Percentiles rank a stretch among this genome's conserved stretches.
Conservation (phyloP, 2,329 filamentous ascomycete genomes). For the Sporothrix dimorphospora region DNA sequence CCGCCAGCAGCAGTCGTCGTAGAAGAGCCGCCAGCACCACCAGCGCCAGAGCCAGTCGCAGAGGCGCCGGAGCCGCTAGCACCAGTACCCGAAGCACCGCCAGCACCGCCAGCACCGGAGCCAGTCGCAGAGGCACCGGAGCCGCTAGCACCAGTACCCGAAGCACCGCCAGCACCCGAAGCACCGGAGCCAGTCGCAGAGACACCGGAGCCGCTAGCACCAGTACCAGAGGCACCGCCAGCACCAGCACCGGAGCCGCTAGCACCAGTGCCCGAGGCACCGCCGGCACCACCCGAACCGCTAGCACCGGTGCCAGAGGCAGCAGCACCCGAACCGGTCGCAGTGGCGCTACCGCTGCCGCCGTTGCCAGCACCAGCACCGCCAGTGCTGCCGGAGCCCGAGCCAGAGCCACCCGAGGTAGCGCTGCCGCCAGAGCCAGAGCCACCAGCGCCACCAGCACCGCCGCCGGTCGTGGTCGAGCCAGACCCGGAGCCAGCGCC, state of each 20-base stretch:
- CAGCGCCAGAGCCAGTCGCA: neutral
- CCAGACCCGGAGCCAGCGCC: neutral
- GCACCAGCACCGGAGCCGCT: neutral
- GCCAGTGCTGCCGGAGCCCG: neutral
- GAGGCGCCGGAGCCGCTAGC: slow-evolving; percentile 31
- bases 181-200: slow-evolving; percentile 27
- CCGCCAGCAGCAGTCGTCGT: neutral
- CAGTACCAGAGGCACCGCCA: slow-evolving; percentile 7
- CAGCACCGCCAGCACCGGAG: neutral
- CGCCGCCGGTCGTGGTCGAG: slow-evolving; percentile 18
- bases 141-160: slow-evolving; percentile 22
- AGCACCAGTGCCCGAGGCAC: slow-evolving; percentile 10
- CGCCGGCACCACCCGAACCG: neutral
- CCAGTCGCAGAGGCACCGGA: neutral
- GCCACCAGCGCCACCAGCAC: neutral
- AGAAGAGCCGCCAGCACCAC: neutral
- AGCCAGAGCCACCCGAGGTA: slow-evolving; percentile 1
- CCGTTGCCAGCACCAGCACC: neutral
- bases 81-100: slow-evolving; percentile 15
- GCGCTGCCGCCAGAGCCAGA: slow-evolving; percentile 15
- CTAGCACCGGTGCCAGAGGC: slow-evolving; percentile 12
- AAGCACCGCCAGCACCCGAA: slow-evolving; percentile 21
- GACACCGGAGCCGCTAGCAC: slow-evolving; percentile 17
- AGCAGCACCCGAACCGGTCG: slow-evolving; percentile 14
- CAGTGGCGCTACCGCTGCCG: neutral